Evolutionary conservation across 371 early-diverging fungal species (phyloP), one percentile per base, ranked within the genome.

Genomic region (Mycotypha africana): DNA sequence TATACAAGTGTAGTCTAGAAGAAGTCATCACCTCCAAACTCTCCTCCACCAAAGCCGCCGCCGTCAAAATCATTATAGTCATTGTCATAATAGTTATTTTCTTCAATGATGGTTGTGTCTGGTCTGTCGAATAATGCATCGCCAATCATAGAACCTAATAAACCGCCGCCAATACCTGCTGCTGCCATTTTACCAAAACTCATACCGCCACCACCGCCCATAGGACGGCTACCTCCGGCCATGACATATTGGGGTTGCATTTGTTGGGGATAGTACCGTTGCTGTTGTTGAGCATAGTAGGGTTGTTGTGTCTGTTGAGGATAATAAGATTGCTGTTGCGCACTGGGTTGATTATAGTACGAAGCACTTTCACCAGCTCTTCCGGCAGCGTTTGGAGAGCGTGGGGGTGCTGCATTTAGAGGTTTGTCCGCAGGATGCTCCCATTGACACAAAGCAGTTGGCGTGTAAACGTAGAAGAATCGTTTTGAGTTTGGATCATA

Each of bases 381-480:
- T 6, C 30, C 39, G n/a, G n/a, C n/a, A n/a, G n/a, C 23, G 30
- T 47, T n/a, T n/a, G n/a, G n/a, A n/a, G n/a, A n/a, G n/a, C n/a
- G n/a, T n/a, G n/a, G n/a, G n/a, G n/a, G n/a, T n/a, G n/a, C n/a
- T n/a, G n/a, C n/a, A 36, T 31, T 44, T 19, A 65, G 9, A 5
- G 62, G 64, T 17, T 56, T 51, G 39, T 73, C 74, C 23, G 53
- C 42, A 22, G 74, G 74, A 55, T 69, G 74, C 21, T 73, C 70
- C 74, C 74, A 73, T 56, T 73, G 74, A 39, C 67, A 58, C 39
- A 53, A 55, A 20, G 65, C 67, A 10, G 58, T 67, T 6, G 74
- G 70, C 19, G 69, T 69, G 40, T 73, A 69, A 2, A 73, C 70
- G 31, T 73, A 73, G 38, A 73, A 73, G 63, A 62, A 73, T 15